A percentile compares a stretch with the other conserved stretches of the same genome.
Conservation (phyloP, 352 stramenopile genomes). For the Globisporangium abappressorium region DNA sequence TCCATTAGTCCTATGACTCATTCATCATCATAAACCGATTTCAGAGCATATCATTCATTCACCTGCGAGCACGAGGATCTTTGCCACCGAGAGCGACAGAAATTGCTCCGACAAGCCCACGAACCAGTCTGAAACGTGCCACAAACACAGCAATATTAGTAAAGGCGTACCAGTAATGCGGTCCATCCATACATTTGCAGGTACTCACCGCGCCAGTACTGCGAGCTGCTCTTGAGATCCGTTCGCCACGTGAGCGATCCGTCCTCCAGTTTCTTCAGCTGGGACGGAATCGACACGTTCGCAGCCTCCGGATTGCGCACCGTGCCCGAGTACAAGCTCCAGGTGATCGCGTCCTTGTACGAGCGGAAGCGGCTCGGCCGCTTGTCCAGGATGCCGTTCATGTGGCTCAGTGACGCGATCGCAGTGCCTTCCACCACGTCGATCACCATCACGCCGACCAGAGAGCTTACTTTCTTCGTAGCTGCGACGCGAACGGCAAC, state of each 20-base stretch:
- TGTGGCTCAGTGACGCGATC: conserved; percentile 81
- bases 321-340: conserved; percentile 71
- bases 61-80: conserved; percentile 85
- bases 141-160: conserved; percentile 5
- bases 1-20: not conserved
- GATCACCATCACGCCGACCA: conserved; percentile 85
- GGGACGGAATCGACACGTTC: conserved; percentile 77
- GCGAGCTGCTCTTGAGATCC: conserved; percentile 64
- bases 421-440: conserved; percentile 89
- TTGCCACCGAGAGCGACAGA: conserved; percentile 64
- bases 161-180: not conserved
- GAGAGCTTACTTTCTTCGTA: conserved; percentile 46
- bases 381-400: conserved; percentile 74
- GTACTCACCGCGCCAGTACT: conserved; percentile 72
- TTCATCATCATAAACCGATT: not conserved
- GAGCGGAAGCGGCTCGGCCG: conserved; percentile 66
- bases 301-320: conserved; percentile 76
- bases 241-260: conserved; percentile 72
- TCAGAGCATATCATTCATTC: not conserved
- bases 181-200: not conserved
- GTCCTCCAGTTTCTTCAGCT: conserved; percentile 48
- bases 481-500: conserved; percentile 75
- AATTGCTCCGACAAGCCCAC: conserved; percentile 83
- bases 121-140: conserved; percentile 67
- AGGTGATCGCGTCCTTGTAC: conserved; percentile 73